Base-by-base conservation (phyloP, 345 rosid genomes). In the Turnera subulata region DNA sequence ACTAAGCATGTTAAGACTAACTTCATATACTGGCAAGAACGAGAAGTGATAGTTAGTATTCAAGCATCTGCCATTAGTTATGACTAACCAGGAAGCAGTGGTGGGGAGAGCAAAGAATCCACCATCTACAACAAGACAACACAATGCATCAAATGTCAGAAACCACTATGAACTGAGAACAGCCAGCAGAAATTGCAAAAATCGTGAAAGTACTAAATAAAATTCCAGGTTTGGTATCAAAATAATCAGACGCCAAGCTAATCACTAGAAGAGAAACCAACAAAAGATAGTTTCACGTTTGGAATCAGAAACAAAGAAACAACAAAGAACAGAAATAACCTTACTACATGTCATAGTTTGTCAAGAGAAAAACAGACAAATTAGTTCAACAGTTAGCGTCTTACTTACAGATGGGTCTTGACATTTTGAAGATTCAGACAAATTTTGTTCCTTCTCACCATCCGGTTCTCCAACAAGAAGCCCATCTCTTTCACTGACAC, bases 21-120 rank as follows among this genome's bases (percentile, higher is more conserved):
- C 21, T 33, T 37, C 16, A 38, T 21, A 9, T 16, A n/a, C 18
- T 11, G 18, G 4, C 8, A 29, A 29, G 8, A 29, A 8, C 35
- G 35, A 29, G 35, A 8, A 29, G 35, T 29, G 35, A 8, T 29
- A 29, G 35, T n/a, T 29, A 29, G 35, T n/a, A 19, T 37, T 23
- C 22, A 46, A 42, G 42, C 13, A 52, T 38, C 29, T 46, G 26
- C n/a, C 32, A 26, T 23, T 40, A 24, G 61, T 29, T 53, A 54
- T 46, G 37, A 69, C 84, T 64, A 40, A 85, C 92, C 96, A 4
- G 80, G 78, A 58, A 72, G 67, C 35, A 57, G 15, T 23, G 80
- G 46, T 13, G 47, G 37, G 0, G 66, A 72, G 23, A 50, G 45
- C 19, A 58, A 49, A 22, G 70, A 66, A 49, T 69, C 77, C 62